phyloP scores from a whole-genome alignment of 345 rosid genomes.

The Eucalyptus brandiana region DNA sequence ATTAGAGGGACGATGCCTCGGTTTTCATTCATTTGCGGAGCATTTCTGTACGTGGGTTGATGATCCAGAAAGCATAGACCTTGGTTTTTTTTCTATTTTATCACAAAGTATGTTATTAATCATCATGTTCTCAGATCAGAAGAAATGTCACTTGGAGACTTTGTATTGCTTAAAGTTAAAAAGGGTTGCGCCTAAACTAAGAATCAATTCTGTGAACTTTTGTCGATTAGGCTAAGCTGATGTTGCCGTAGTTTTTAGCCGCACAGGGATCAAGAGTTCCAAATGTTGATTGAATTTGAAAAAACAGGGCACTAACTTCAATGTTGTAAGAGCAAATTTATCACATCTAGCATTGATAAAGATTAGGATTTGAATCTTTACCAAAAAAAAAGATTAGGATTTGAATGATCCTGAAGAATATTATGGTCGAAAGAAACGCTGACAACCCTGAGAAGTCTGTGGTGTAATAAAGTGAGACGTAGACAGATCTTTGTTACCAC shows the following conservation, averaged over 20 bases:
- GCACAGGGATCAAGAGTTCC: not conserved
- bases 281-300: not conserved
- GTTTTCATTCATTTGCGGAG: not conserved
- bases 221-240: not conserved
- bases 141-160: not conserved
- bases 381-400: not conserved
- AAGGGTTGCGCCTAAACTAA: not conserved
- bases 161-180: not conserved
- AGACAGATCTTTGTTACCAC: not conserved
- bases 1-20: not conserved
- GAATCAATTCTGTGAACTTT: not conserved
- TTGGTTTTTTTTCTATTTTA: not conserved
- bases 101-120: not conserved
- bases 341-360: not conserved
- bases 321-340: not conserved
- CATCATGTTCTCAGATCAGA: not conserved
- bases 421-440: not conserved
- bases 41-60: not conserved
- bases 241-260: not conserved
- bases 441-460: not conserved
- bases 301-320: not conserved
- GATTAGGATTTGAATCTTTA: not conserved
- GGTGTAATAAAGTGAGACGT: not conserved
- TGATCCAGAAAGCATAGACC: not conserved
- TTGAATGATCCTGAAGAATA: not conserved